Base-by-base conservation (phyloP, 2,329 filamentous ascomycete species). In the Neocatenulostroma microsporum region DNA sequence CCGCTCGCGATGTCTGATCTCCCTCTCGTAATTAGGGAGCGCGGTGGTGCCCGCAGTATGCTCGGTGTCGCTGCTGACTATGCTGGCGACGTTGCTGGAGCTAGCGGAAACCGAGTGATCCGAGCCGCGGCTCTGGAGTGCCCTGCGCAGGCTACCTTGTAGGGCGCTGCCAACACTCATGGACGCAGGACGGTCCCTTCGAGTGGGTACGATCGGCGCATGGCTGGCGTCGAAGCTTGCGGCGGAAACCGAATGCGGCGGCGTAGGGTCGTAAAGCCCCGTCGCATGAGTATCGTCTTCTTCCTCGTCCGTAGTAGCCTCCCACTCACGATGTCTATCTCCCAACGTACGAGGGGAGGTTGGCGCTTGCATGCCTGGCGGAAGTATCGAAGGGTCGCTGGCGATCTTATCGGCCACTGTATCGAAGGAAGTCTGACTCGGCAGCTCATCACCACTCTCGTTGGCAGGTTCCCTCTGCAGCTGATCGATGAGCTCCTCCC, bases 401-500 rank as follows among this genome's bases (percentile, higher is more conserved):
- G 49, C 50, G 23, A 52, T 49, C 19, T 39, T 47, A n/a, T 55
- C 49, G 11, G 49, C 46, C 7, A 51, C 38, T 13, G 42, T 41
- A 21, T 53, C 50, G 23, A 48, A 51, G 10, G 49, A 39, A 12
- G 44, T 40, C 21, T 41, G 30, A 18, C 35, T 37, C 17, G 40
- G 18, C 14, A 36, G 17, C 18, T 41, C 46, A 15, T 47, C 46
- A 27, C 20, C 55, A 54, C 39, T 58, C 46, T 37, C 50, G 36
- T 34, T 61, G 55, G 37, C 38, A 7, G 47, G 45, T 21, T 44
- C 46, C 25, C 44, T 53, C 20, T 58, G 51, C 20, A 61, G 47
- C 24, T 70, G 58, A 43, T 72, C 69, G 13, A 72, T 67, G 10
- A 73, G 56, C 39, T 72, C 70, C 44, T 73, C 69, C 69, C 69